Evolutionary conservation across 768 basidiomycete genomes (phyloP).

Genomic region (Tephrocybe rancida): DNA sequence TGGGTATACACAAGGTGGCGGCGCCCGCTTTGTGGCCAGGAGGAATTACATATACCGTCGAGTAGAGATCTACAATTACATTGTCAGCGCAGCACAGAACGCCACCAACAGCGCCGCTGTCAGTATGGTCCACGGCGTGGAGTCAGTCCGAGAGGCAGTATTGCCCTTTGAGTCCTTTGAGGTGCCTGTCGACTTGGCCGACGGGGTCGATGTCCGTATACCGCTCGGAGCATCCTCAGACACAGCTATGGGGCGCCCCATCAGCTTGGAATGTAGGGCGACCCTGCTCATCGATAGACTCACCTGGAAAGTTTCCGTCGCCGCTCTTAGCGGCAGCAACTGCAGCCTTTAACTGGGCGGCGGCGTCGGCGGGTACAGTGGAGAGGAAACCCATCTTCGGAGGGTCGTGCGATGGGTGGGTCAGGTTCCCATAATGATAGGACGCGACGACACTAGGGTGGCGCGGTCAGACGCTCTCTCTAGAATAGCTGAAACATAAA

Average conservation of each 20-base stretch:
- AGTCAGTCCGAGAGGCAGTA: neutral
- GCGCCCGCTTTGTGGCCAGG: no score
- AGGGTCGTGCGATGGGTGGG: slow-evolving; percentile 65
- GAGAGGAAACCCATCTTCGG: slow-evolving; percentile 74
- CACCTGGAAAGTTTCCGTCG: slow-evolving; percentile 38
- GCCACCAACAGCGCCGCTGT: neutral
- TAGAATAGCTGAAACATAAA: neutral
- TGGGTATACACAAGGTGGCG: no score
- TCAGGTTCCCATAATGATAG: slow-evolving; percentile 75
- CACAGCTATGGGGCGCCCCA: neutral
- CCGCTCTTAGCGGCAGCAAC: slow-evolving; percentile 26
- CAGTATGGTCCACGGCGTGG: neutral
- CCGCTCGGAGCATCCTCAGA: slow-evolving; percentile 42
- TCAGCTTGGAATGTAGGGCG: neutral
- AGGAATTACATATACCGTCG: no score
- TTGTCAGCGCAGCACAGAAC: neutral
- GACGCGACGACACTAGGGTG: slow-evolving; percentile 57
- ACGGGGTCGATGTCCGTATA: slow-evolving; percentile 27
- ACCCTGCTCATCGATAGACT: slow-evolving; percentile 7
- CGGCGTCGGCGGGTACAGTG: slow-evolving; percentile 63
- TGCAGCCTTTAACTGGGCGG: slow-evolving; percentile 30
- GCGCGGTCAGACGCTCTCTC: neutral
- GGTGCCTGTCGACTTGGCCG: slow-evolving; percentile 15
- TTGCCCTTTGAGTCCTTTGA: neutral
- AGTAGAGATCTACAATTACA: neutral